phyloP scores from a whole-genome alignment of 1,139 yeast genomes.

The Hyphopichia khmerensis region DNA sequence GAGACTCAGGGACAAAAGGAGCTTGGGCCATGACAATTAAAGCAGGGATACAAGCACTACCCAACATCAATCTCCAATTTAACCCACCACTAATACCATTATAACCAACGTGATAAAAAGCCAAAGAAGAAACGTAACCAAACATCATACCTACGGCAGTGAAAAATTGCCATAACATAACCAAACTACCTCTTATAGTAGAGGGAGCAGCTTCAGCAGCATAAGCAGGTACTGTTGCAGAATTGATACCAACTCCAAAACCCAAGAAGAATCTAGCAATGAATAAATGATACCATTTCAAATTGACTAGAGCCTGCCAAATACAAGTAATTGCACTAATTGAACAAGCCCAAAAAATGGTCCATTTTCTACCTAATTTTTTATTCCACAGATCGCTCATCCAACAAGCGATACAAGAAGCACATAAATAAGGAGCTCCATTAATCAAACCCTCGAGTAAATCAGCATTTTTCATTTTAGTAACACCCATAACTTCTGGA shows the following conservation, averaged over 20 bases:
- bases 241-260: conserved; percentile 77
- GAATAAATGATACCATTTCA: conserved; percentile 69
- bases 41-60: conserved; percentile 76
- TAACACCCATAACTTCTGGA: conserved; percentile 55
- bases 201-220: conserved; percentile 82
- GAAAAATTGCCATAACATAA: conserved; percentile 88
- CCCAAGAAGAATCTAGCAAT: conserved; percentile 73
- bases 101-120: conserved; percentile 42
- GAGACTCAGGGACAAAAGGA: conserved; percentile 73
- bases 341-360: conserved; percentile 65
- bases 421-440: conserved; percentile 79
- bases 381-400: conserved; percentile 66
- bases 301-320: conserved; percentile 74
- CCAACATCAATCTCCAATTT: conserved; percentile 82
- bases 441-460: conserved; percentile 76
- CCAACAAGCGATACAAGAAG: conserved; percentile 73
- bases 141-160: conserved; percentile 86
- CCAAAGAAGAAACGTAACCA: conserved; percentile 71
- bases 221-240: conserved; percentile 79
- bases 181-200: conserved; percentile 72
- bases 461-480: conserved; percentile 49
- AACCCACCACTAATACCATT: conserved; percentile 47
- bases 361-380: conserved; percentile 68
- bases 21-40: conserved; percentile 64
- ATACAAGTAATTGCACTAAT: conserved; percentile 68